A percentile compares a stretch with the other conserved stretches of the same genome.
Conservation (phyloP, 176 grass and related monocot genomes). For the Themeda triandra region DNA sequence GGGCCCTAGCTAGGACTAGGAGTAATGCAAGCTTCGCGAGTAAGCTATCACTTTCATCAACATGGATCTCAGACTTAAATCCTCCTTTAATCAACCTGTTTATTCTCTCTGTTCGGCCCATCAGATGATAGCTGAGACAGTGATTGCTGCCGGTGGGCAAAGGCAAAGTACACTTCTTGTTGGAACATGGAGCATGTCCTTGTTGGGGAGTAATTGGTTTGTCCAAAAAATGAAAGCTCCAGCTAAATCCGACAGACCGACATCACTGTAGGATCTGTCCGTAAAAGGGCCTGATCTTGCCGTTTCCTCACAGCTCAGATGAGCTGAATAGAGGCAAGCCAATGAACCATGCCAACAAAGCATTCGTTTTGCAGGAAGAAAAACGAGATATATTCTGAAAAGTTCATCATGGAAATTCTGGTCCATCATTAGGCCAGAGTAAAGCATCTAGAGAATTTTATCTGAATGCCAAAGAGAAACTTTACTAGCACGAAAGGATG, state of each 20-base stretch:
- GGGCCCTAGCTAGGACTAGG: neutral
- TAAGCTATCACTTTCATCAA: neutral
- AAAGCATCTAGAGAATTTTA: constrained; percentile 8
- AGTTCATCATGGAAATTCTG: constrained; percentile 37
- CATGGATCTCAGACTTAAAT: neutral
- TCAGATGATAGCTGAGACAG: neutral
- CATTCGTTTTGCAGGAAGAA: neutral
- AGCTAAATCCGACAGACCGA: constrained; percentile 4
- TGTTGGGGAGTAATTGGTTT: neutral
- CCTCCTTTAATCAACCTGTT: neutral
- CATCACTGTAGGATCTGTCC: neutral
- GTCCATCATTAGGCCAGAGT: neutral
- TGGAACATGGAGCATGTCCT: neutral
- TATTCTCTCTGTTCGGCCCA: neutral
- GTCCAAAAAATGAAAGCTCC: constrained; percentile 6
- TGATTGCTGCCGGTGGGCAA: neutral
- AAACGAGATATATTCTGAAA: constrained; percentile 10
- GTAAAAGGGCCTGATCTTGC: constrained; percentile 2
- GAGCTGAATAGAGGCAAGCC: constrained; percentile 20
- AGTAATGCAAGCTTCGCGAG: neutral
- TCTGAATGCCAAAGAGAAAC: neutral
- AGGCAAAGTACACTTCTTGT: constrained; percentile 18
- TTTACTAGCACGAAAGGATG: neutral
- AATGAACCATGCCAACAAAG: constrained; percentile 16
- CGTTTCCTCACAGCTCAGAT: constrained; percentile 40